Evolutionary conservation across 192 early-diverging fungal genomes (phyloP).

Genomic region (Spizellomyces punctatus): DNA sequence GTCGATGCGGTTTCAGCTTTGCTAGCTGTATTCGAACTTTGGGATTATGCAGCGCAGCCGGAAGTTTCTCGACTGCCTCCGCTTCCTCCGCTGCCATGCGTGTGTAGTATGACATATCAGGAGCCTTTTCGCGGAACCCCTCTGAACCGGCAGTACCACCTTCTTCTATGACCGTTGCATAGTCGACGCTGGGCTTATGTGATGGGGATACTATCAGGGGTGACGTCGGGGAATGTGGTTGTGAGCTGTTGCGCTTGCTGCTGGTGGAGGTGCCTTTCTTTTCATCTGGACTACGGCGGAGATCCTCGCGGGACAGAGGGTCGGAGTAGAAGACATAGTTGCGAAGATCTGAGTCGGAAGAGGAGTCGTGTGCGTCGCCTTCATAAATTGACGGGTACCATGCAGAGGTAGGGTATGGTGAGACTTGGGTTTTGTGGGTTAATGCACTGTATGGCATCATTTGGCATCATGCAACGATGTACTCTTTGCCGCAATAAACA

Average conservation of each 20-base stretch:
- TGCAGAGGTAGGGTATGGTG: neutral
- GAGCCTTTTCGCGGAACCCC: neutral
- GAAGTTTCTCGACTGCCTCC: conserved; percentile 25
- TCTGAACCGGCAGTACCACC: neutral
- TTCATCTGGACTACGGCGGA: neutral
- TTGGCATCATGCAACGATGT: neutral
- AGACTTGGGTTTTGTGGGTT: neutral
- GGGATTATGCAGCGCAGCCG: conserved; percentile 46
- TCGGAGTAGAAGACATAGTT: conserved; percentile 31
- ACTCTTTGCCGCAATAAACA: neutral
- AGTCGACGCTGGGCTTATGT: neutral
- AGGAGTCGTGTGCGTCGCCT: neutral
- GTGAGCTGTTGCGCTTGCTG: neutral
- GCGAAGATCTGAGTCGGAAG: neutral
- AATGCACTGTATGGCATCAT: neutral
- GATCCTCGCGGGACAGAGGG: conserved; percentile 17
- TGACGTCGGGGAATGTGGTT: neutral
- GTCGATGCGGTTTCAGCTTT: conserved; percentile 45
- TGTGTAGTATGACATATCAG: conserved; percentile 18
- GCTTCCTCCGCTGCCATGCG: conserved; percentile 29
- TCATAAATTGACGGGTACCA: neutral
- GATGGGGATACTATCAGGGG: conserved; percentile 3
- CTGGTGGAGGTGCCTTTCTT: neutral
- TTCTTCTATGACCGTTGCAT: neutral
- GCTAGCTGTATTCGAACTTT: conserved; percentile 45